phyloP scores from a whole-genome alignment of 305 asterid genomes.

The Euphrasia arctica region DNA sequence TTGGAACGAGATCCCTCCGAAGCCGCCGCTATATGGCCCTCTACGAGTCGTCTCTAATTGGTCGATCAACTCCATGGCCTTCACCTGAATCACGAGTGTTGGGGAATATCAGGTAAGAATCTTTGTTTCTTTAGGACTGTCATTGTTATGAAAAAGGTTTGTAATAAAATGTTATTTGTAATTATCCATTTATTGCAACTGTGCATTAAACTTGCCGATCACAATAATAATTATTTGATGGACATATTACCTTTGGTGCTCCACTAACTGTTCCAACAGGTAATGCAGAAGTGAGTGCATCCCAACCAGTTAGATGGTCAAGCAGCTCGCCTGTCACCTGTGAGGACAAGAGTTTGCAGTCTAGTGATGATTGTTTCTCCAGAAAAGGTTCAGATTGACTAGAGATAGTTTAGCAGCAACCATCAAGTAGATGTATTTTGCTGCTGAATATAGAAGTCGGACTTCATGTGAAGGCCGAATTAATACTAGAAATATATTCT shows the following conservation, averaged over 20 bases:
- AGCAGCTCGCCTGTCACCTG: constrained; percentile 88
- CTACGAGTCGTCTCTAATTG: constrained; percentile 63
- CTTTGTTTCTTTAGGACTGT: no score
- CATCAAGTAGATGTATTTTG: no score
- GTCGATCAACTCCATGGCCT: constrained; percentile 92
- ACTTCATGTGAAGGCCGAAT: neutral
- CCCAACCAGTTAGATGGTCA: constrained; percentile 84
- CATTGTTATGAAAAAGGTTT: no score
- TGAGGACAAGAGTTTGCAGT: constrained; percentile 8
- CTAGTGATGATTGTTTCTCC: neutral
- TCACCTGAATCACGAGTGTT: constrained; percentile 46
- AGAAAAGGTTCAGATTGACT: constrained; percentile 5
- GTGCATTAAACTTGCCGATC: neutral
- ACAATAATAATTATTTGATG: neutral
- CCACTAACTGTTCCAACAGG: constrained; percentile 95
- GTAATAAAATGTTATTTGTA: no score
- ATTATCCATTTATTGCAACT: neutral
- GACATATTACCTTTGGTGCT: constrained; percentile 68
- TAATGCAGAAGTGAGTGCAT: constrained; percentile 78
- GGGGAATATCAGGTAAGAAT: no score
- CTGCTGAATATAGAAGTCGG: no score
- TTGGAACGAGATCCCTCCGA: constrained; percentile 75
- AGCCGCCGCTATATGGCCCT: constrained; percentile 97
- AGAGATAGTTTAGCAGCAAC: no score
- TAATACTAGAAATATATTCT: constrained; percentile 31